These are phyloP conservation scores for Pichia sp. DNA, from an alignment of 1,139 yeast genomes.

Conservation along the genomic window DNA sequence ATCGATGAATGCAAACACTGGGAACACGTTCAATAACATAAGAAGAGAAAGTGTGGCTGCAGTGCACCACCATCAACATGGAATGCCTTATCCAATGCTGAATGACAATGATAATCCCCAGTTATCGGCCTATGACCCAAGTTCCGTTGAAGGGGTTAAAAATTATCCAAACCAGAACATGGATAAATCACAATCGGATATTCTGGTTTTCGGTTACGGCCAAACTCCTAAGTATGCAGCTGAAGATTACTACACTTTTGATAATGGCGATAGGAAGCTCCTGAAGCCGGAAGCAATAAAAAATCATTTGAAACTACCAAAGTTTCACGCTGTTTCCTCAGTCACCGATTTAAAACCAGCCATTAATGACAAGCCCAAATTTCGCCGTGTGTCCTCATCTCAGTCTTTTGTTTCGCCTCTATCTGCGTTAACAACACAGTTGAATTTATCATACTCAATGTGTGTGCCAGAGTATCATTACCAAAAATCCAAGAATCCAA, in stretches of 20 bases:
- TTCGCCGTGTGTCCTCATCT: slow-evolving; percentile 74
- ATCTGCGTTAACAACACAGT: slow-evolving; percentile 70
- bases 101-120: slow-evolving; percentile 15
- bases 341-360: slow-evolving; percentile 60
- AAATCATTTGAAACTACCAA: slow-evolving; percentile 29
- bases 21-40: slow-evolving; percentile 26
- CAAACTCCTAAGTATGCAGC: not conserved
- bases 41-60: slow-evolving; percentile 43
- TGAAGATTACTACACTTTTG: not conserved
- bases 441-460: slow-evolving; percentile 75
- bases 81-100: not conserved
- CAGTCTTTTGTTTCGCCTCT: slow-evolving; percentile 76
- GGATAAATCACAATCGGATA: not conserved
- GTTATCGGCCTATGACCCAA: not conserved
- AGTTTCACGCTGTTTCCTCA: slow-evolving; percentile 40
- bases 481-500: slow-evolving; percentile 81
- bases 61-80: slow-evolving; percentile 18
- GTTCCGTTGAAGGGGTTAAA: not conserved
- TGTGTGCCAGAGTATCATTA: slow-evolving; percentile 88
- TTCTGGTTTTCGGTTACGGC: not conserved
- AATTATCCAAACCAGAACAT: not conserved
- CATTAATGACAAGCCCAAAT: slow-evolving; percentile 63
- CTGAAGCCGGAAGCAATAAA: not conserved
- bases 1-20: slow-evolving; percentile 33
- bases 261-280: not conserved